Evolutionary conservation across 139 green algal genomes (phyloP).

Genomic region (Dunaliella sp.): DNA sequence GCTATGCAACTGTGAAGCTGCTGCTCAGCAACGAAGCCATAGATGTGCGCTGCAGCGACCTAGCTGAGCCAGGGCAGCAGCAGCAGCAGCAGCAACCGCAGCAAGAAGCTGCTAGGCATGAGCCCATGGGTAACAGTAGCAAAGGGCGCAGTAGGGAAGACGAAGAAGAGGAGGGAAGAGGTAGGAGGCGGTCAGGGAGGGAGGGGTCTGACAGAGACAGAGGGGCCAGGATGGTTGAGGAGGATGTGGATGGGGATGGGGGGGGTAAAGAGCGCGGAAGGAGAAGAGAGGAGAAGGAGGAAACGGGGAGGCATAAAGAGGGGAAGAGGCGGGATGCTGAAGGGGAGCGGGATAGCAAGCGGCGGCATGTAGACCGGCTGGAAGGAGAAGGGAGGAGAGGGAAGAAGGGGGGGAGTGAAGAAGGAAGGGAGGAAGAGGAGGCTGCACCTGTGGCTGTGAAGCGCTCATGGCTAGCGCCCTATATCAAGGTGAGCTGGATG

Average conservation of each 20-base stretch:
- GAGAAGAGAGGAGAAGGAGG: background rate
- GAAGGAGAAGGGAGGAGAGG: background rate
- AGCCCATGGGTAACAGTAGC: background rate
- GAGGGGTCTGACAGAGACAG: background rate
- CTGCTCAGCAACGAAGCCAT: conserved; percentile 45
- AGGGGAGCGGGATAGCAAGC: conserved; percentile 7
- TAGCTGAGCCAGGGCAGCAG: conserved; percentile 39
- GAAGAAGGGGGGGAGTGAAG: conserved; percentile 7
- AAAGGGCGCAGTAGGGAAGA: background rate
- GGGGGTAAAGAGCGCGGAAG: background rate
- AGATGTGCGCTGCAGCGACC: conserved; percentile 45
- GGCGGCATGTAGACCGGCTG: background rate
- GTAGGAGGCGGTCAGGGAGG: conserved; percentile 9
- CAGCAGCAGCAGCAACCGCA: conserved; percentile 7
- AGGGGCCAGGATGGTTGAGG: background rate
- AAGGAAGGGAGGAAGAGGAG: conserved; percentile 12
- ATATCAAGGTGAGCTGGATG: conserved; percentile 47
- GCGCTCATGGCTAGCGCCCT: conserved; percentile 52
- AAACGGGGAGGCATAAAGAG: too few species aligned
- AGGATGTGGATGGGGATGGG: background rate
- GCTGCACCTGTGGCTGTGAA: background rate
- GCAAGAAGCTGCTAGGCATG: background rate
- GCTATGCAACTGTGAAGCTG: conserved; percentile 48
- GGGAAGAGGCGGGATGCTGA: background rate
- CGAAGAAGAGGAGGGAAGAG: too few species aligned